phyloP scores from a whole-genome alignment of 2,329 filamentous ascomycete genomes.

The Ceratocystiopsis brevicomis region DNA sequence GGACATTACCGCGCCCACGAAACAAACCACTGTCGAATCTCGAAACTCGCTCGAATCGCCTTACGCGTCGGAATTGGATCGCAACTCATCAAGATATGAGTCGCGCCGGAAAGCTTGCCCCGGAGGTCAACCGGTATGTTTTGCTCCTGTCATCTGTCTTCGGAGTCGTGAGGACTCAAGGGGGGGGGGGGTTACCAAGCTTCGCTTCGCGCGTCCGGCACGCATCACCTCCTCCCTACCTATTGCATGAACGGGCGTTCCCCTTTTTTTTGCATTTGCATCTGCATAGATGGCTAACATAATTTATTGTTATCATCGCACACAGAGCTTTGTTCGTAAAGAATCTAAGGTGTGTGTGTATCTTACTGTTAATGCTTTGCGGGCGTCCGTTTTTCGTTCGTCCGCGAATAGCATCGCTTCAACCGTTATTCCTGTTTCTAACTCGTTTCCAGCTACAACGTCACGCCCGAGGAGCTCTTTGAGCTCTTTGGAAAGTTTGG shows the following conservation, averaged over 20 bases:
- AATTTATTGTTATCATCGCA: not conserved
- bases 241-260: no score
- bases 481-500: slow-evolving; percentile 97
- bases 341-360: slow-evolving; percentile 94
- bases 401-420: slow-evolving; percentile 25
- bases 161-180: no score
- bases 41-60: no score
- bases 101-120: slow-evolving; percentile 91
- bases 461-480: slow-evolving; percentile 92
- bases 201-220: no score
- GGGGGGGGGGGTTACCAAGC: no score
- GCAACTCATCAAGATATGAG: slow-evolving; percentile 59
- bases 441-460: slow-evolving; percentile 61
- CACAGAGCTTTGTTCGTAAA: slow-evolving; percentile 97
- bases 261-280: no score
- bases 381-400: not conserved
- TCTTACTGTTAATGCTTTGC: slow-evolving; percentile 27
- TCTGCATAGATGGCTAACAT: not conserved
- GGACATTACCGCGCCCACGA: no score
- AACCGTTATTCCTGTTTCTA: not conserved
- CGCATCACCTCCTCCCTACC: no score
- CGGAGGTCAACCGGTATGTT: slow-evolving; percentile 87
- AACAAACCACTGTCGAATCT: no score
- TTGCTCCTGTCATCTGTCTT: no score
- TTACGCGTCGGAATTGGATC: no score